Percentiles rank a stretch among this genome's conserved stretches.
Conservation (phyloP, 805 yeast species). For the Teunomyces cretensis region DNA sequence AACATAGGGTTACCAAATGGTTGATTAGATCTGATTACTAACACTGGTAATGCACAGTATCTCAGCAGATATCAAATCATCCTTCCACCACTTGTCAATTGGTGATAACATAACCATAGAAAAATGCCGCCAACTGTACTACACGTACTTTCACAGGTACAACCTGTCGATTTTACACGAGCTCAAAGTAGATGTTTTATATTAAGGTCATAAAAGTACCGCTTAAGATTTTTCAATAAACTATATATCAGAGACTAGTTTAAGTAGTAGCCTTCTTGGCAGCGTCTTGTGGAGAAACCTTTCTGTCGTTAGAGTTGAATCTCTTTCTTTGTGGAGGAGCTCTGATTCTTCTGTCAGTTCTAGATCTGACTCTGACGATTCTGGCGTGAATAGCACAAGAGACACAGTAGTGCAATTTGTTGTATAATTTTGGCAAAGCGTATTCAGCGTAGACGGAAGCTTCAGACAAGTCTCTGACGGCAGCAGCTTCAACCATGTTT, state of each 20-base stretch:
- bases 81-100: too few relatives aligned
- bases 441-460: constrained; percentile 99
- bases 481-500: constrained; percentile 99
- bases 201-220: constrained; percentile 3
- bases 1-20: too few relatives aligned
- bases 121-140: too few relatives aligned
- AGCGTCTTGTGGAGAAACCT: constrained; percentile 95
- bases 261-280: constrained; percentile 84
- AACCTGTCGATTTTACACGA: neutral
- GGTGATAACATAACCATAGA: too few relatives aligned
- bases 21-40: too few relatives aligned
- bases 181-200: constrained; percentile 3
- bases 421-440: constrained; percentile 99
- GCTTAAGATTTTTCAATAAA: constrained; percentile 1
- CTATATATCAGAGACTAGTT: constrained; percentile 14
- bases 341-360: constrained; percentile 98
- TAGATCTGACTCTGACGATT: constrained; percentile 99
- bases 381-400: constrained; percentile 99
- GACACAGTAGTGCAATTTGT: constrained; percentile 99
- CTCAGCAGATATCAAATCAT: too few relatives aligned
- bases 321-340: constrained; percentile 99
- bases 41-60: too few relatives aligned
- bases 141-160: too few relatives aligned
- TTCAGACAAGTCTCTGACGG: constrained; percentile 99
- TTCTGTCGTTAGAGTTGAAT: constrained; percentile 87